Percentiles rank a stretch among this genome's conserved stretches.
phyloP scores from a whole-genome alignment of 2,329 filamentous ascomycete genomes.

The Xylaria sp. region DNA sequence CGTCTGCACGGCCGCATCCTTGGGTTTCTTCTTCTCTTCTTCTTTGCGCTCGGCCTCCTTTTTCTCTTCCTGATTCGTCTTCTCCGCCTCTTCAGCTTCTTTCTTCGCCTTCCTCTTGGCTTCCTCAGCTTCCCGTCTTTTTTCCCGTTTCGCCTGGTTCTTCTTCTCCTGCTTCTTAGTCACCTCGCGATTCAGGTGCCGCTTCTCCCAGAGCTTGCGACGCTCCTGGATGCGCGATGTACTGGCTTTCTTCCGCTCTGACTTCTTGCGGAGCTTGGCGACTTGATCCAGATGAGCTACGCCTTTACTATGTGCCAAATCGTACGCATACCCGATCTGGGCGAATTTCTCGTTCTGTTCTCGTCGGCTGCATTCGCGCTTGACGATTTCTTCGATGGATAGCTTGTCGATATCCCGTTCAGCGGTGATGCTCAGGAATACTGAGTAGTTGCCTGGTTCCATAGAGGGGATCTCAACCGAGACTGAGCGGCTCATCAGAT shows the following conservation, averaged over 20 bases:
- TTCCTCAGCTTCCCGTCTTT: constrained; percentile 31
- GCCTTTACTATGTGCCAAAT: constrained; percentile 56
- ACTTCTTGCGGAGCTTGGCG: constrained; percentile 44
- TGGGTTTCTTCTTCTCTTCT: constrained; percentile 28
- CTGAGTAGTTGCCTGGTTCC: constrained; percentile 50
- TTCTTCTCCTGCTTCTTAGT: constrained; percentile 37
- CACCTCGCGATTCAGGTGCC: constrained; percentile 37
- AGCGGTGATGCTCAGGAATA: constrained; percentile 52
- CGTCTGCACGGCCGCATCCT: constrained; percentile 30
- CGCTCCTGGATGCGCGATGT: constrained; percentile 41
- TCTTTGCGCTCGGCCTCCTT: constrained; percentile 21
- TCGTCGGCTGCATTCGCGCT: constrained; percentile 43
- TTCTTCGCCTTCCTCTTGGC: constrained; percentile 38
- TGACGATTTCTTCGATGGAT: constrained; percentile 53
- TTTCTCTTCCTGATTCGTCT: constrained; percentile 25
- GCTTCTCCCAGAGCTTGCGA: constrained; percentile 45
- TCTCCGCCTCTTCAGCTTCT: constrained; percentile 25
- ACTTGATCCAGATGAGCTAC: constrained; percentile 47
- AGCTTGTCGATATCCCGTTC: constrained; percentile 39
- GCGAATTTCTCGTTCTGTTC: constrained; percentile 54
- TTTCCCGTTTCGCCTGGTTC: constrained; percentile 36
- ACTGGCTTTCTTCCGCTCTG: constrained; percentile 46
- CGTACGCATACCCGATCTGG: constrained; percentile 53
- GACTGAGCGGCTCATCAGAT: constrained; percentile 53
- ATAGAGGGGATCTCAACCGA: constrained; percentile 54